These are phyloP conservation scores for Rostrohypoxylon terebratum DNA, from an alignment of 495 filamentous ascomycete genomes.

Conservation along the genomic window DNA sequence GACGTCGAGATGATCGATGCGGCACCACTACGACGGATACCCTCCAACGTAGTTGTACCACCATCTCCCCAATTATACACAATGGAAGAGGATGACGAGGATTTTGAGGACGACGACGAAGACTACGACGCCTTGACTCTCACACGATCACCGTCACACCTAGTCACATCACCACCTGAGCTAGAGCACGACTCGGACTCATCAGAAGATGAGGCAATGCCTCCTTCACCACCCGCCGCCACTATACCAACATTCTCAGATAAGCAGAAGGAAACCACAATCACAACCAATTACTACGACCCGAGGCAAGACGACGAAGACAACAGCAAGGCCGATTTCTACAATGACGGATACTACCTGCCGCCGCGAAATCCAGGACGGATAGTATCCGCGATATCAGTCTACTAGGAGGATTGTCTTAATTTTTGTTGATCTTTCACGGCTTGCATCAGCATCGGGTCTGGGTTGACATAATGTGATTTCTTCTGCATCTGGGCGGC, in stretches of 20 bases:
- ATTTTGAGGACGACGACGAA: conserved; percentile 77
- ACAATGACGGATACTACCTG: conserved; percentile 72
- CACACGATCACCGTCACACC: conserved; percentile 77
- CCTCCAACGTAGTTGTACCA: conserved; percentile 50
- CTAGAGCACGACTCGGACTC: conserved; percentile 77
- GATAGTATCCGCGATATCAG: conserved; percentile 61
- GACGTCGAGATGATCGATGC: conserved; percentile 65
- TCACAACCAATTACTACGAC: conserved; percentile 64
- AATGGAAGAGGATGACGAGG: conserved; percentile 57
- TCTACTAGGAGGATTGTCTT: conserved; percentile 53
- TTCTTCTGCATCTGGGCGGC: conserved; percentile 58
- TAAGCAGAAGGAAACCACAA: conserved; percentile 69
- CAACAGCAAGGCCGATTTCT: conserved; percentile 60
- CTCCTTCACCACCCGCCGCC: conserved; percentile 82
- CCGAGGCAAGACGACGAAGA: conserved; percentile 50
- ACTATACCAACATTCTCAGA: conserved; percentile 75
- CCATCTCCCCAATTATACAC: conserved; percentile 50
- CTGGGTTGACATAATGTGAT: conserved; percentile 45
- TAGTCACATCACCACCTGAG: conserved; percentile 74
- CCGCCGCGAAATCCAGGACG: conserved; percentile 60
- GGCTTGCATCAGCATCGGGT: conserved; percentile 45
- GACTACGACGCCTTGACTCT: conserved; percentile 77
- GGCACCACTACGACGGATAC: conserved; percentile 60
- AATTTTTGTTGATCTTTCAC: conserved; percentile 49
- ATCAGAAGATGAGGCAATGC: conserved; percentile 75